Conservation (phyloP, 495 filamentous ascomycete genomes). For the Astrocystis sublimbata region DNA sequence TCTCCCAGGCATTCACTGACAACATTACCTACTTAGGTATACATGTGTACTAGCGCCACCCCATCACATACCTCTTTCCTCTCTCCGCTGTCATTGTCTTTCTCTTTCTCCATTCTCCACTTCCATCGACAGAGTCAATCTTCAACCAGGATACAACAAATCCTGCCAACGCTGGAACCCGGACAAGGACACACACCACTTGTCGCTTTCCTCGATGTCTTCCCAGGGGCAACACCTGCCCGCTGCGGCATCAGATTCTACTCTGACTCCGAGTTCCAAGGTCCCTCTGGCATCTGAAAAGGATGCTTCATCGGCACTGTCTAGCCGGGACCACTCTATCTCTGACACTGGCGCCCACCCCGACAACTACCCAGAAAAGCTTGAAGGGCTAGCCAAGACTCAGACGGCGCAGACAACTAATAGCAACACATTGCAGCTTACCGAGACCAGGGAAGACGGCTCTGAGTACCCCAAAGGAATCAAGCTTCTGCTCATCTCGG, state of each 20-base stretch:
- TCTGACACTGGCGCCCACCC: background rate
- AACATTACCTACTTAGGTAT: no score
- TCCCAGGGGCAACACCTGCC: background rate
- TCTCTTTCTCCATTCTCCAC: background rate
- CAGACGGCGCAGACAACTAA: constrained; percentile 30
- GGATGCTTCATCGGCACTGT: background rate
- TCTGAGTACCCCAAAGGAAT: constrained; percentile 50
- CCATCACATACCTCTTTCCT: no score
- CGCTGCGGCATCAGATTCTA: background rate
- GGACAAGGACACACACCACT: background rate
- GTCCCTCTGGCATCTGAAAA: background rate
- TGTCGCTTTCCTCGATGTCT: background rate
- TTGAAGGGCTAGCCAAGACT: constrained; percentile 17
- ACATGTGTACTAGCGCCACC: no score
- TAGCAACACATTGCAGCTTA: constrained; percentile 26
- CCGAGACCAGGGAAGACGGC: constrained; percentile 42
- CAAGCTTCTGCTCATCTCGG: constrained; percentile 48
- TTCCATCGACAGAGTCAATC: no score
- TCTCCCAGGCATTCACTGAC: background rate
- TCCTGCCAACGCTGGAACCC: background rate
- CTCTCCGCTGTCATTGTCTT: no score
- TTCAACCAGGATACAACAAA: background rate
- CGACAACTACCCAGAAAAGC: background rate
- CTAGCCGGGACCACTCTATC: background rate
- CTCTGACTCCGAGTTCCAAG: constrained; percentile 3